Conservation (phyloP, 2,329 filamentous ascomycete genomes). For the Pseudogymnoascus sp. region DNA sequence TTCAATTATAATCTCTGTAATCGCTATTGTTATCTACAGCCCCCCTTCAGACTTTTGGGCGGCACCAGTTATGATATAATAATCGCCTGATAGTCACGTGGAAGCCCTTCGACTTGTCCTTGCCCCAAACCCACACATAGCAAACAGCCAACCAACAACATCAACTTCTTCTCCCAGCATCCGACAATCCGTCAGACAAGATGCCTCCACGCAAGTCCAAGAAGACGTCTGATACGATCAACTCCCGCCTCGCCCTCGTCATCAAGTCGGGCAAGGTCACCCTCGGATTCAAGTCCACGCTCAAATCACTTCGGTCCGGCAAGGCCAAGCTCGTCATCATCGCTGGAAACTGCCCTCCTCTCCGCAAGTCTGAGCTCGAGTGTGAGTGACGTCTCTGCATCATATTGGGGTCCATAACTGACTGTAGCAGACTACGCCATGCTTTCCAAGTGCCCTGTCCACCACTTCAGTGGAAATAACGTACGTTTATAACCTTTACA, state of each 20-base stretch:
- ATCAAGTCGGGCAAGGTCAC: conserved; percentile 70
- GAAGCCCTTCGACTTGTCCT: background rate
- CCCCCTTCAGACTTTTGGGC: background rate
- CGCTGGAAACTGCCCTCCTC: conserved; percentile 89
- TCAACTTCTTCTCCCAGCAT: background rate
- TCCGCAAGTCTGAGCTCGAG: conserved; percentile 96
- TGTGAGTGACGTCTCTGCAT: conserved; percentile 29
- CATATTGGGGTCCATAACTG: background rate
- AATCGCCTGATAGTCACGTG: background rate
- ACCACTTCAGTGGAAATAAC: conserved; percentile 98
- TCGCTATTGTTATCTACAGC: background rate
- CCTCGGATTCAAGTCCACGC: conserved; percentile 80
- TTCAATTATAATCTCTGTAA: background rate
- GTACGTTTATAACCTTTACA: conserved; percentile 56
- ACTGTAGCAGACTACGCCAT: conserved; percentile 57
- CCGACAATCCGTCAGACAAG: background rate
- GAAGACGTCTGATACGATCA: conserved; percentile 76
- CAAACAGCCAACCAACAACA: background rate
- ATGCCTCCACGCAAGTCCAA: conserved; percentile 47
- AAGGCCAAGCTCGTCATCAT: conserved; percentile 99
- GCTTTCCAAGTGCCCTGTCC: conserved; percentile 87
- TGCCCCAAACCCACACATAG: background rate
- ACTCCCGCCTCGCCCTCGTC: conserved; percentile 52
- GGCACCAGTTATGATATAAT: background rate
- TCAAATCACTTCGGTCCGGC: conserved; percentile 85